Conservation (phyloP, 192 early-diverging fungal genomes). For the Obelidium mucronatum region DNA sequence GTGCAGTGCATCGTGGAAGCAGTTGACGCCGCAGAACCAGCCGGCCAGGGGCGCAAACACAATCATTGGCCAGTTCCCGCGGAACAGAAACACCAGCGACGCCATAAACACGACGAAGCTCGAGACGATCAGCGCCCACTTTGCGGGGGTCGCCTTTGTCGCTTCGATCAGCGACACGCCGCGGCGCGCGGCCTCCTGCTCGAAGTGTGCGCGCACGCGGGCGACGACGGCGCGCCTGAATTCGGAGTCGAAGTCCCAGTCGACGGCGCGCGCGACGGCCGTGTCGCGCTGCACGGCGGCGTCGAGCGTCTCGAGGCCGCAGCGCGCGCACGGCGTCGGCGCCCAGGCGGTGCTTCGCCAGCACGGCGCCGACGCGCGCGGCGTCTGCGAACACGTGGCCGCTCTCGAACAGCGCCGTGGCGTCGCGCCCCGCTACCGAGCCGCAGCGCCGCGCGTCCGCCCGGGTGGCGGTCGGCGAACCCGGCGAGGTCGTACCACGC, state of each 20-base stretch:
- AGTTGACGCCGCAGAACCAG: slow-evolving; percentile 20
- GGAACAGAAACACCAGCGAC: not conserved
- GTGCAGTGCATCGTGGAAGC: slow-evolving; percentile 23
- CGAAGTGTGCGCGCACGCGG: slow-evolving; percentile 6
- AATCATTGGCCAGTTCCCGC: slow-evolving; percentile 21
- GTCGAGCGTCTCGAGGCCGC: slow-evolving; percentile 5
- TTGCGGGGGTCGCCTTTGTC: slow-evolving; percentile 25
- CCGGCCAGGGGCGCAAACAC: not conserved
- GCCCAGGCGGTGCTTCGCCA: not conserved
- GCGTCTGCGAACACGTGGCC: slow-evolving; percentile 26
- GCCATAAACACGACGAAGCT: not conserved
- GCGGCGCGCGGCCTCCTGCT: slow-evolving; percentile 13
- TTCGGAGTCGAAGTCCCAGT: not conserved
- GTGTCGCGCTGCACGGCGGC: not conserved
- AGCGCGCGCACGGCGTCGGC: not conserved
- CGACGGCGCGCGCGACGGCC: not conserved
- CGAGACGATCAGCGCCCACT: not conserved
- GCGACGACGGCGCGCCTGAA: not conserved
- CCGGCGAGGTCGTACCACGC: slow-evolving; percentile 7
- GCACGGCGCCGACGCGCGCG: not conserved
- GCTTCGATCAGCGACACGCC: slow-evolving; percentile 15
- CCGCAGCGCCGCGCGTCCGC: slow-evolving; percentile 12
- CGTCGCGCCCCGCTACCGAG: slow-evolving; percentile 18
- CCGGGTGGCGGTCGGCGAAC: slow-evolving; percentile 1
- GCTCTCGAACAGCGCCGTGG: slow-evolving; percentile 28